These are phyloP conservation scores for Protomyces pachydermus DNA, from an alignment of 1,139 yeast species.

Conservation along the genomic window DNA sequence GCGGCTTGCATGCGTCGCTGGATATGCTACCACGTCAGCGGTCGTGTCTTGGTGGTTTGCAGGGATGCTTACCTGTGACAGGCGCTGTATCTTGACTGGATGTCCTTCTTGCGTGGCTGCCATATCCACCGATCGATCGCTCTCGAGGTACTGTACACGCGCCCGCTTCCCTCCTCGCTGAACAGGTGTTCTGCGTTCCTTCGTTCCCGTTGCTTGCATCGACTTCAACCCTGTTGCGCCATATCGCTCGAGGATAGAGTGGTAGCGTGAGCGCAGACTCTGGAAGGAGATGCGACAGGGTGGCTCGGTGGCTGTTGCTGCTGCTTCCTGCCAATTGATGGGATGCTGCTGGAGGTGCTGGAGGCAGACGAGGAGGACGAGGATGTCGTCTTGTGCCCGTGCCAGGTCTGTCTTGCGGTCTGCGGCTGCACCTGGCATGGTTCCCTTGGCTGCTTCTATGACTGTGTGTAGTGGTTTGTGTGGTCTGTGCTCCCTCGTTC, in stretches of 20 bases:
- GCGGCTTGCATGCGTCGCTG: neutral
- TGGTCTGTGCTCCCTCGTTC: too few relatives aligned
- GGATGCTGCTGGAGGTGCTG: neutral
- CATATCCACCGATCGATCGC: neutral
- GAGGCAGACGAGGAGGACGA: neutral
- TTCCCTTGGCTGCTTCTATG: too few relatives aligned
- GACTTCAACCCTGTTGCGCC: neutral
- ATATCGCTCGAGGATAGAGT: neutral
- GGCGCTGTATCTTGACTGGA: neutral
- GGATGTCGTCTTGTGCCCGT: neutral
- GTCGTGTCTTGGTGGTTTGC: neutral
- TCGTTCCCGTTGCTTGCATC: neutral
- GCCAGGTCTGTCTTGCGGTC: neutral
- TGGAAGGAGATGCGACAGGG: neutral
- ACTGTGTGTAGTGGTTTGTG: too few relatives aligned
- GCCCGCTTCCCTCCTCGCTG: neutral
- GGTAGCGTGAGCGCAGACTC: neutral
- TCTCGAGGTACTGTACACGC: neutral
- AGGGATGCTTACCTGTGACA: neutral
- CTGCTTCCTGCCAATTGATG: neutral
- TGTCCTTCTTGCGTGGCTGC: neutral
- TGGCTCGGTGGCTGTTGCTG: neutral
- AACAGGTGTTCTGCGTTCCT: neutral
- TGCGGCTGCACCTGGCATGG: too few relatives aligned
- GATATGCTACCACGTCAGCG: neutral